These are phyloP conservation scores for Zymoseptoria brevis DNA, from an alignment of 2,329 filamentous ascomycete genomes.

Conservation along the genomic window DNA sequence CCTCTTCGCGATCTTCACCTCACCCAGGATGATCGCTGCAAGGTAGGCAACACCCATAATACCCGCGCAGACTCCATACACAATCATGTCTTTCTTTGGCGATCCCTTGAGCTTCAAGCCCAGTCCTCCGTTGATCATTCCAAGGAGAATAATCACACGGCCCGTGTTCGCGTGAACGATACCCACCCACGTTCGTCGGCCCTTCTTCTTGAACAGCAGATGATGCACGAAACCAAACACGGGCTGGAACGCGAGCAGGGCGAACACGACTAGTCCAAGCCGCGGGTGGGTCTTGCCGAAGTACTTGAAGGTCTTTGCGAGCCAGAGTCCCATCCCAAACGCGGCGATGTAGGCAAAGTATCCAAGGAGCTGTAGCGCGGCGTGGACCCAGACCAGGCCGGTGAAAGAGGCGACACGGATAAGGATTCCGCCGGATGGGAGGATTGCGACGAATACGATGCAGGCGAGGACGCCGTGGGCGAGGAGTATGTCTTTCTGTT, in stretches of 20 bases:
- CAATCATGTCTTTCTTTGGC: slow-evolving; percentile 29
- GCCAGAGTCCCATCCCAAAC: slow-evolving; percentile 45
- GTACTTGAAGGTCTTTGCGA: slow-evolving; percentile 37
- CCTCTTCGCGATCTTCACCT: slow-evolving; percentile 16
- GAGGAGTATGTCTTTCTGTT: slow-evolving; percentile 21
- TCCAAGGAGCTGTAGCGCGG: slow-evolving; percentile 41
- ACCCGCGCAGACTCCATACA: slow-evolving; percentile 44
- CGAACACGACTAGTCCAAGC: slow-evolving; percentile 46
- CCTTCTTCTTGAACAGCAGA: slow-evolving; percentile 41
- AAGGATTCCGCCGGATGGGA: slow-evolving; percentile 38
- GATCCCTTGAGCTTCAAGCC: slow-evolving; percentile 43
- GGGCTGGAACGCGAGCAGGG: slow-evolving; percentile 48
- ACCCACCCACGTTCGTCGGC: slow-evolving; percentile 40
- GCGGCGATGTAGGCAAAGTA: slow-evolving; percentile 43
- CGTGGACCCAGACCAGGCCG: slow-evolving; percentile 40
- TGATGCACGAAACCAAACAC: slow-evolving; percentile 47
- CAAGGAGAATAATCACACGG: slow-evolving; percentile 40
- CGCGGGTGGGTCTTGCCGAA: slow-evolving; percentile 42
- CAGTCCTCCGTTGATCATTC: slow-evolving; percentile 50
- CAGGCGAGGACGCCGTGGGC: slow-evolving; percentile 39
- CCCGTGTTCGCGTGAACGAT: slow-evolving; percentile 29
- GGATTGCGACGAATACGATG: slow-evolving; percentile 39
- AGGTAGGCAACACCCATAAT: slow-evolving; percentile 40
- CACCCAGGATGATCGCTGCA: slow-evolving; percentile 23
- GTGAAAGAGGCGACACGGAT: slow-evolving; percentile 39